These are phyloP conservation scores for Syncephalis fuscata DNA, from an alignment of 371 early-diverging fungal species.

Conservation along the genomic window DNA sequence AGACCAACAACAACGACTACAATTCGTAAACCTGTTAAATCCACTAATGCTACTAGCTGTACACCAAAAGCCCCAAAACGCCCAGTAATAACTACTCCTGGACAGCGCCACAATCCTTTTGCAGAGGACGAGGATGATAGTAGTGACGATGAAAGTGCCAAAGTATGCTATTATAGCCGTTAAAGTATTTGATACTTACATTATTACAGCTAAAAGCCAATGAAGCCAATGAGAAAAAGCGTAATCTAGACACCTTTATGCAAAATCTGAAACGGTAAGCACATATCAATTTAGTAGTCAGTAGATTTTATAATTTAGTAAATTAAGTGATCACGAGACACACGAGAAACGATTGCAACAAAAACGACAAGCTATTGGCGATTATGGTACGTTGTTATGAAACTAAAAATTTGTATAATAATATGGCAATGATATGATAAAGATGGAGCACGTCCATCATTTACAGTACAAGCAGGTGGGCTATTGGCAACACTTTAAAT, in stretches of 20 bases:
- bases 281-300: constrained; percentile 1
- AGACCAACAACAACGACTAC: too few species aligned
- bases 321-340: background rate
- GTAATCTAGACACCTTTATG: constrained; percentile 67
- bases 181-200: background rate
- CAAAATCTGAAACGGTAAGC: constrained; percentile 60
- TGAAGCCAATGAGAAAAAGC: constrained; percentile 38
- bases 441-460: background rate
- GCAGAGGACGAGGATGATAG: constrained; percentile 14
- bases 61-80: background rate
- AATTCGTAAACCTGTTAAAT: background rate
- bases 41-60: background rate
- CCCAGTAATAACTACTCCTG: background rate
- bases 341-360: background rate
- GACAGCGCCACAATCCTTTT: constrained; percentile 7
- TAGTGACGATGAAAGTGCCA: background rate
- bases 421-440: background rate
- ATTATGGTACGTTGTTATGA: background rate
- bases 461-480: constrained; percentile 19
- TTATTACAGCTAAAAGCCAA: constrained; percentile 11
- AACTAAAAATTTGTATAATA: too few species aligned
- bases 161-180: background rate
- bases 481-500: background rate
- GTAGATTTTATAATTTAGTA: background rate
- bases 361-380: background rate